Evolutionary conservation across 306 rosid species (phyloP), one percentile per base, ranked within the genome.

Genomic region (Potentilla sterilis): DNA sequence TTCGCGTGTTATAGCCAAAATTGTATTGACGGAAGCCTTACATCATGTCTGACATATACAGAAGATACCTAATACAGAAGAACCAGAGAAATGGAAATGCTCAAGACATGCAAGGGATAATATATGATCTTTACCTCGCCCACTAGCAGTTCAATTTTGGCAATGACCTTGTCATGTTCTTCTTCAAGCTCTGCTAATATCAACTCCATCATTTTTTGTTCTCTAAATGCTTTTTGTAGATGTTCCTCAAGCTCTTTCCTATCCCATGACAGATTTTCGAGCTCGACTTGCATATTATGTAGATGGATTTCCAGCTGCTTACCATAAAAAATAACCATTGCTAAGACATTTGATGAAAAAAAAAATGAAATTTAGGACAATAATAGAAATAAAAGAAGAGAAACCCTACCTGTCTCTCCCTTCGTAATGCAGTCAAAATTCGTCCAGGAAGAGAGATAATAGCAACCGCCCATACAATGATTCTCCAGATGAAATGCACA

Each of bases 401-500:
- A 54, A 66, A 82, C 72, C 88, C 73, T 51, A 92, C 99, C 92
- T 86, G 88, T 61, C 78, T 86, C 72, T 90, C 97, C 74, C 91
- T 87, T 74, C 79, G 84, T 46, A 89, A 75, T 77, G 88, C 82
- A 73, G 69, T 85, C 71, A 90, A 34, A 82, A 84, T 32, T 78
- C 92, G 86, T 75, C 82, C 78, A 51, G 96, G 99, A 49, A 89
- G 81, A 34, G 86, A 84, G 62, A 92, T 19, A 67, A 94, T 64
- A 63, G 96, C 89, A 48, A 83, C 42, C 24, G 69, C 48, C 97
- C 93, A 87, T 62, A 86, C 22, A 32, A 77, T 55, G 57, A 73
- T 73, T 70, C 84, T 78, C 84, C 82, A 86, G 46, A 86, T 6
- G 57, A 92, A 72, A 77, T 85, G 83, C 71, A 83, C 43, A 75